A percentile compares a stretch with the other conserved stretches of the same genome.
Conservation (phyloP, 768 basidiomycete genomes). For the Boletales sp. region DNA sequence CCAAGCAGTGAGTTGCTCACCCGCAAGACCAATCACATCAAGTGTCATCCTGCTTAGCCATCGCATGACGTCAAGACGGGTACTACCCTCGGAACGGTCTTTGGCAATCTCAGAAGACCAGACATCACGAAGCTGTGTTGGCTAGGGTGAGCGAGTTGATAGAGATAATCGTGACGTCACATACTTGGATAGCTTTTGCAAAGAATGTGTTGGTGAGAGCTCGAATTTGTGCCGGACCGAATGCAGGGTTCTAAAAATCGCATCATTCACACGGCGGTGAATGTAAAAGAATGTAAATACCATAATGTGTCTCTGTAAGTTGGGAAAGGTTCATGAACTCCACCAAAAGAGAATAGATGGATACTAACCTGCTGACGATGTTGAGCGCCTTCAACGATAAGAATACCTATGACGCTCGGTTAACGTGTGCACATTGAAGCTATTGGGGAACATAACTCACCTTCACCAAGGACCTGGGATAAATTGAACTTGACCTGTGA, state of each 20-base stretch:
- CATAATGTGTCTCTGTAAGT: conserved; percentile 23
- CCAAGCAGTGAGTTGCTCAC: conserved; percentile 19
- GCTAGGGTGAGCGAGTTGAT: background rate
- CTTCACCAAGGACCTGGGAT: background rate
- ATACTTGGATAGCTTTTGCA: conserved; percentile 50
- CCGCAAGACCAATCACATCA: conserved; percentile 29
- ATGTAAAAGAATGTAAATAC: conserved; percentile 4
- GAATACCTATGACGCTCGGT: background rate
- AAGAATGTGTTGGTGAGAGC: conserved; percentile 56
- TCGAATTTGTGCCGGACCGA: conserved; percentile 35
- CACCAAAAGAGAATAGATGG: background rate
- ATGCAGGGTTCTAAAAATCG: conserved; percentile 52
- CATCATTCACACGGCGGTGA: background rate
- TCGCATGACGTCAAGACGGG: conserved; percentile 27
- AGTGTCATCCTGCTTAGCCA: conserved; percentile 23
- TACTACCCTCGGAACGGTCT: background rate
- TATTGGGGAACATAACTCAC: background rate
- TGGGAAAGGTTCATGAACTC: background rate
- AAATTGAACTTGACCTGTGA: background rate
- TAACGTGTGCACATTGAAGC: too few relatives aligned
- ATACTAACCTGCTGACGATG: conserved; percentile 35
- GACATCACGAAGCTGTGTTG: background rate
- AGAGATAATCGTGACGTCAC: background rate
- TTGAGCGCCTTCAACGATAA: conserved; percentile 16
- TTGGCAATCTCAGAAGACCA: background rate